Percentiles rank a stretch among this genome's conserved stretches.
Conservation (phyloP, 352 stramenopile genomes). For the Phytophthora foliorum region DNA sequence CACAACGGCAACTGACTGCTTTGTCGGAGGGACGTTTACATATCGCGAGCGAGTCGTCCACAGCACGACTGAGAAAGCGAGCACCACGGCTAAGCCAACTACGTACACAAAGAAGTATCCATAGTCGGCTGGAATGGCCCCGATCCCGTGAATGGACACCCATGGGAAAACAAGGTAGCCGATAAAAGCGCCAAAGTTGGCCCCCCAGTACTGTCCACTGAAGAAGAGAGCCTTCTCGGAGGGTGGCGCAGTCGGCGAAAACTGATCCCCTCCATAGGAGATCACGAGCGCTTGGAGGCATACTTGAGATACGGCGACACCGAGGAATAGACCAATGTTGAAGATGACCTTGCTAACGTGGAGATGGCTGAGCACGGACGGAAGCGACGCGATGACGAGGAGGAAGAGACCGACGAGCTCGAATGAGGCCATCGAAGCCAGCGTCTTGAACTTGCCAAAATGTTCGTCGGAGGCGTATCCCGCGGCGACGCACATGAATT, state of each 20-base stretch:
- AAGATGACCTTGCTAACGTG: too few relatives aligned
- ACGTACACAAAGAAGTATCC: neutral
- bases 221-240: neutral
- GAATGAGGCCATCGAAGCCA: too few relatives aligned
- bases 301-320: neutral
- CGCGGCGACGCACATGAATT: neutral
- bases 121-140: neutral
- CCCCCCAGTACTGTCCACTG: neutral
- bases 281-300: neutral
- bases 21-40: constrained; percentile 45
- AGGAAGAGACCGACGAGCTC: too few relatives aligned
- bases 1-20: constrained; percentile 51
- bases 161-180: neutral
- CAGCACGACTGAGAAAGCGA: constrained; percentile 7
- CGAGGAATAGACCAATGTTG: too few relatives aligned
- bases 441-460: too few relatives aligned
- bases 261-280: neutral
- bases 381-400: too few relatives aligned
- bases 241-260: neutral
- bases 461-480: too few relatives aligned
- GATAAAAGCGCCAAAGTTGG: neutral
- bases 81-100: neutral
- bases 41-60: constrained; percentile 46
- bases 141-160: neutral
- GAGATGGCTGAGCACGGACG: too few relatives aligned